These are phyloP conservation scores for Quercus suber DNA, from an alignment of 306 rosid genomes.

Conservation along the genomic window DNA sequence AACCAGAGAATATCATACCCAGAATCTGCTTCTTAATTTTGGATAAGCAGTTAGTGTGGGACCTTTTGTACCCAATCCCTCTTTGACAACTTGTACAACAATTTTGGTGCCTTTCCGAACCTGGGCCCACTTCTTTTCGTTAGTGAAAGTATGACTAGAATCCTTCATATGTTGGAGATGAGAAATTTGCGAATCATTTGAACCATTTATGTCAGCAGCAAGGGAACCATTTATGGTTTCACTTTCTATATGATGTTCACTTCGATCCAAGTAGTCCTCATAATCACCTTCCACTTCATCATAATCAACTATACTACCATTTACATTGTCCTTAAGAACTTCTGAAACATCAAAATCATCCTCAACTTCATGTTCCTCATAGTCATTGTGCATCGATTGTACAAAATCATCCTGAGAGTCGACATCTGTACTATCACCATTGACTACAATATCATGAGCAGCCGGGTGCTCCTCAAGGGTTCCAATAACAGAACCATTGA, in stretches of 20 bases:
- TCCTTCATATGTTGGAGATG: constrained; percentile 47
- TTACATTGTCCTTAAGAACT: constrained; percentile 51
- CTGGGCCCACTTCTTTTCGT: constrained; percentile 65
- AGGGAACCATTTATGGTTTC: constrained; percentile 33
- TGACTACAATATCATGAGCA: constrained; percentile 28
- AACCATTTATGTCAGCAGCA: constrained; percentile 43
- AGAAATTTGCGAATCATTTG: constrained; percentile 42
- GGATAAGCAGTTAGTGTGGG: constrained; percentile 88
- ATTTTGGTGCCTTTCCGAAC: constrained; percentile 90
- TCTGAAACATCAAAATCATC: constrained; percentile 70
- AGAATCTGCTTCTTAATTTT: constrained; percentile 88
- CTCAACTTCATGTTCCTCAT: constrained; percentile 66
- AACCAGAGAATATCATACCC: constrained; percentile 50
- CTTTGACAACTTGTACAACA: constrained; percentile 94
- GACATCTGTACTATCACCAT: constrained; percentile 35
- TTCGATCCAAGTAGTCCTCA: constrained; percentile 62
- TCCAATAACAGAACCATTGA: constrained; percentile 24
- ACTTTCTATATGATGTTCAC: constrained; percentile 49
- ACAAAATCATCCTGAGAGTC: constrained; percentile 43
- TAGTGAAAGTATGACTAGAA: constrained; percentile 18
- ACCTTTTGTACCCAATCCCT: constrained; percentile 90
- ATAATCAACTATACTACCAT: constrained; percentile 55
- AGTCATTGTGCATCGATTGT: constrained; percentile 47
- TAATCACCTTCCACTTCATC: constrained; percentile 63
- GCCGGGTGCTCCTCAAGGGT: constrained; percentile 19